Base-by-base conservation (phyloP, 371 early-diverging fungal genomes). In the Chytridium lagenaria region DNA sequence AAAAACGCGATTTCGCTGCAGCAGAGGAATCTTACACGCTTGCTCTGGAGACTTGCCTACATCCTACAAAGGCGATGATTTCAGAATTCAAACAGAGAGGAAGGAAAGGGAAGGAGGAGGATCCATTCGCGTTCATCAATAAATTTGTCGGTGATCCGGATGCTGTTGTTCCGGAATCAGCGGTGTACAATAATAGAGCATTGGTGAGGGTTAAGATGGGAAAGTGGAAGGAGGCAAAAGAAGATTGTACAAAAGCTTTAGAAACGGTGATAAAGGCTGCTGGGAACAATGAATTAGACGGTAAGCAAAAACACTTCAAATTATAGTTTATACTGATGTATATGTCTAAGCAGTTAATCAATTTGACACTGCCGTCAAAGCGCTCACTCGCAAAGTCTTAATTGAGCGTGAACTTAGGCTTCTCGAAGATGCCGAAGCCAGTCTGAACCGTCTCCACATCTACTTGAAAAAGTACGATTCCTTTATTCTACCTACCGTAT, bases 1-100 rank as follows among this genome's bases (percentile, higher is more conserved):
- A 23, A 31, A 31, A 37, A 12, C 7, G 61, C 3, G 61, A 61
- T 31, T 23, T 34, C 37, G 12, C 3, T 34, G 30, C 61, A 12
- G 61, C 61, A 2, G 36, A 2, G 36, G 61, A 61, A 61, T 5
- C 34, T 3, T 61, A 61, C 34, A 61, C 61, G 12, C 61, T 7
- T 10, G 30, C 61, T 23, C 16, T 61, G 7, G 36, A 61, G 16
- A 37, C 23, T 15, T 61, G 61, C 37, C 23, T 61, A 12, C 3
- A 61, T 5, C 61, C 61, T 16, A 61, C 61, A 3, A 61, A 61
- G 37, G 61, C 16, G 37, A 61, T 61, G 61, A 61, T 61, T 36
- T 15, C 23, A 3, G 61, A 61, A 36, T 61, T 34, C 36, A 61
- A 44, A 19, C 12, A 7, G 7, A 7, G 10, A 7, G 12, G 34